A percentile compares a stretch with the other conserved stretches of the same genome.
These are phyloP conservation scores for Alternaria panax DNA, from an alignment of 2,329 filamentous ascomycete species.

Conservation along the genomic window DNA sequence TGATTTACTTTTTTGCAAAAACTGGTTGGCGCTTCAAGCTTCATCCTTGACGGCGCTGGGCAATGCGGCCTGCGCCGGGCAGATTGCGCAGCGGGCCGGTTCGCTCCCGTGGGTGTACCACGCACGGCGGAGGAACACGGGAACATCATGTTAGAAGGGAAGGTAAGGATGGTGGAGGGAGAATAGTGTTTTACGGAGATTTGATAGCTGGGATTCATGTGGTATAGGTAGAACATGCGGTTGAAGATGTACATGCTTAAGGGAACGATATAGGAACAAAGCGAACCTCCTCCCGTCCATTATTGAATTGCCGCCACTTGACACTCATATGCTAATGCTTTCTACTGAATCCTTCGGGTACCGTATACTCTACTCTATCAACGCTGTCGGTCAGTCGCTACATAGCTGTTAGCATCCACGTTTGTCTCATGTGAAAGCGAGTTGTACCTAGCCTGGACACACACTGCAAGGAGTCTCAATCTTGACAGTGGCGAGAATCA, in stretches of 20 bases:
- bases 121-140: too few species aligned
- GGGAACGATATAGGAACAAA: not conserved
- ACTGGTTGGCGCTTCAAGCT: constrained; percentile 9
- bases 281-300: not conserved
- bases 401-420: not conserved
- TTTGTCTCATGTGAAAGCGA: not conserved
- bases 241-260: not conserved
- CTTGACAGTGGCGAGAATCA: constrained; percentile 41
- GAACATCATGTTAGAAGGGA: not conserved
- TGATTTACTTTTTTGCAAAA: not conserved
- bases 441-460: constrained; percentile 34
- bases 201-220: not conserved
- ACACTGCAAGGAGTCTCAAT: constrained; percentile 37
- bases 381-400: not conserved
- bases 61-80: too few species aligned
- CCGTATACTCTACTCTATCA: too few species aligned
- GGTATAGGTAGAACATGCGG: not conserved
- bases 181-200: not conserved
- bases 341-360: too few species aligned
- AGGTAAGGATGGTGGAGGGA: not conserved
- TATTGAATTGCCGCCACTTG: too few species aligned
- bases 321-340: not conserved
- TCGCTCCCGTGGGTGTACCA: constrained; percentile 10
- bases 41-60: constrained; percentile 14
- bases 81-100: constrained; percentile 17